Conservation (phyloP, 345 rosid genomes). For the Populus ilicifolia region DNA sequence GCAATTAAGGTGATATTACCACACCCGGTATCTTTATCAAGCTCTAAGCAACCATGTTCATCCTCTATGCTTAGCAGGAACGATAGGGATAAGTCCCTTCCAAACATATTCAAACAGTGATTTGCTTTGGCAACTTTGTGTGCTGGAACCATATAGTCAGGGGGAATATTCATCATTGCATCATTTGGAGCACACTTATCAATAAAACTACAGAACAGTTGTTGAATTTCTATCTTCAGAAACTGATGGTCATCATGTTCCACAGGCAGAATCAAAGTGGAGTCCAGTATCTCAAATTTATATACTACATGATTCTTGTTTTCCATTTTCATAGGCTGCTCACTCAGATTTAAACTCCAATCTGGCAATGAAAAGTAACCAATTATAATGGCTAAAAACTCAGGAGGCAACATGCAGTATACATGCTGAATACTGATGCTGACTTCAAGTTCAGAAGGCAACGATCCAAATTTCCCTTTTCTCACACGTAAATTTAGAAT, state of each 20-base stretch:
- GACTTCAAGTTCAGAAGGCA: constrained; percentile 60
- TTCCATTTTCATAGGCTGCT: constrained; percentile 29
- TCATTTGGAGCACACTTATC: constrained; percentile 36
- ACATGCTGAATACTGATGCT: constrained; percentile 80
- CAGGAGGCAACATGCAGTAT: constrained; percentile 66
- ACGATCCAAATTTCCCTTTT: constrained; percentile 42
- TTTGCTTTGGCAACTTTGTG: constrained; percentile 39
- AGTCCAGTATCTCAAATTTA: constrained; percentile 76
- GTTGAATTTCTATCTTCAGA: constrained; percentile 55
- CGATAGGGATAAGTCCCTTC: constrained; percentile 54
- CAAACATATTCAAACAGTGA: constrained; percentile 63
- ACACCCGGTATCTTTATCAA: constrained; percentile 27
- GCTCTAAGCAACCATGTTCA: constrained; percentile 21
- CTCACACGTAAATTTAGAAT: constrained; percentile 64
- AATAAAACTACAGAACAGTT: constrained; percentile 48
- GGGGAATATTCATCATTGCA: constrained; percentile 49
- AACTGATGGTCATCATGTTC: constrained; percentile 43
- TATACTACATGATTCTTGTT: constrained; percentile 34
- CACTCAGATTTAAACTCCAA: constrained; percentile 48
- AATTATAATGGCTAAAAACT: constrained; percentile 68
- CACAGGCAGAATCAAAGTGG: constrained; percentile 52
- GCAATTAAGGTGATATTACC: constrained; percentile 44
- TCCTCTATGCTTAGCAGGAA: constrained; percentile 41
- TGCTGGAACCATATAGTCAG: constrained; percentile 46
- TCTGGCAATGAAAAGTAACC: constrained; percentile 84